Base-by-base conservation (phyloP, 2,329 filamentous ascomycete species). In the Pezicula neosporulosa region DNA sequence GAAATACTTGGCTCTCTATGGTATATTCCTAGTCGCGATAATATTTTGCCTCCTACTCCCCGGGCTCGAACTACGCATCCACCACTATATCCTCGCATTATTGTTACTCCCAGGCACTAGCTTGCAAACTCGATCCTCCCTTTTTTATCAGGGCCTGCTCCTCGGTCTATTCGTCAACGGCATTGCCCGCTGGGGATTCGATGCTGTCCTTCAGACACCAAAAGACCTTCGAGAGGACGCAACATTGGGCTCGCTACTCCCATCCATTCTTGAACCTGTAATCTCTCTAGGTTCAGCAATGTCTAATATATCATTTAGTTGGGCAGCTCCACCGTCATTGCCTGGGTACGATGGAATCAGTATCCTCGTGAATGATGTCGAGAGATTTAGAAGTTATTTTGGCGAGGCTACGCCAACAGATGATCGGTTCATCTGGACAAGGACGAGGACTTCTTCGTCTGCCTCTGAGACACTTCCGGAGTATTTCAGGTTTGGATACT, bases 111-210 rank as follows among this genome's bases (percentile, higher is more conserved):
- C 92, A 0, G 94, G 92, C 0, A 97, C 94, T 0, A 85, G 83
- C 49, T 84, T 97, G 68, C 92, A 96, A 59, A 97, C 89, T 6
- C 82, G 94, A 0, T 88, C 90, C 0, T 86, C 86, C 1, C 75
- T 97, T 8, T 68, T 96, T 2, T 97, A 94, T 64, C 93, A 97
- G 68, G 94, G 94, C 10, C 74, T 99, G 2, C 76, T 99, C 0
- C 74, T 97, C 7, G 94, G 94, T 0, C 78, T 97, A 0, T 97
- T 97, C 68, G 85, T 97, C 71, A 97, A 97, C 66, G 93, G 94
- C 48, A 84, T 94, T 53, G 93, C 92, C 4, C 81, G 93, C 41
- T 97, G 94, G 94, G 92, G 92, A 0, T 99, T 96, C 67, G 92
- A 90, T 55, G 80, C 87, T 1, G 83, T 99, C 44, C 80, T 99